phyloP scores from a whole-genome alignment of 345 rosid species.

The Fremontodendron californicum region DNA sequence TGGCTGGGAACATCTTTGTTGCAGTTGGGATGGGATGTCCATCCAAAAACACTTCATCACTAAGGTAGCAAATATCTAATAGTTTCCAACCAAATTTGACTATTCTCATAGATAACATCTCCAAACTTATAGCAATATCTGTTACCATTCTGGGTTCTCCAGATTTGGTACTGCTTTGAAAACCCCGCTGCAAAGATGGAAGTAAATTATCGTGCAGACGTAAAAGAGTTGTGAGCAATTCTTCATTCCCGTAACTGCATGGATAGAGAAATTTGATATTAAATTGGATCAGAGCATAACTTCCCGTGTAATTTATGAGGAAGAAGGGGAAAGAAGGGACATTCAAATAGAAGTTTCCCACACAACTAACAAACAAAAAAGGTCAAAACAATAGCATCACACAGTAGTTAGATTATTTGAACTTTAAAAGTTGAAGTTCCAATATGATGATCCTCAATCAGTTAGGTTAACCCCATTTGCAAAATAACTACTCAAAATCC shows the following conservation, averaged over 20 bases:
- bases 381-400: neutral
- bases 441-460: neutral
- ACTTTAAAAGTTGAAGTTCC: neutral
- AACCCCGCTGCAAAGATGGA: slow-evolving; percentile 71
- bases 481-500: neutral
- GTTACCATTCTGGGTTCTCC: slow-evolving; percentile 42
- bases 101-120: slow-evolving; percentile 68
- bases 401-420: neutral
- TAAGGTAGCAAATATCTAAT: slow-evolving; percentile 65
- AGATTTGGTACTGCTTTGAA: slow-evolving; percentile 40
- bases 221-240: slow-evolving; percentile 57
- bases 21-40: slow-evolving; percentile 38
- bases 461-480: slow-evolving; percentile 5
- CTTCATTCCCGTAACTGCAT: slow-evolving; percentile 80
- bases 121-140: slow-evolving; percentile 52
- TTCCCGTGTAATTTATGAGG: neutral
- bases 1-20: slow-evolving; percentile 82
- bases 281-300: slow-evolving; percentile 10
- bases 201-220: slow-evolving; percentile 78
- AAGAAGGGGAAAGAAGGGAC: neutral
- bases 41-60: slow-evolving; percentile 46
- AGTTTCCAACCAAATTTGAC: slow-evolving; percentile 74
- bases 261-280: slow-evolving; percentile 19
- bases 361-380: neutral
- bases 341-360: neutral